Evolutionary conservation across 768 basidiomycete species (phyloP), one percentile per base, ranked within the genome.

Genomic region (Serendipita indica): DNA sequence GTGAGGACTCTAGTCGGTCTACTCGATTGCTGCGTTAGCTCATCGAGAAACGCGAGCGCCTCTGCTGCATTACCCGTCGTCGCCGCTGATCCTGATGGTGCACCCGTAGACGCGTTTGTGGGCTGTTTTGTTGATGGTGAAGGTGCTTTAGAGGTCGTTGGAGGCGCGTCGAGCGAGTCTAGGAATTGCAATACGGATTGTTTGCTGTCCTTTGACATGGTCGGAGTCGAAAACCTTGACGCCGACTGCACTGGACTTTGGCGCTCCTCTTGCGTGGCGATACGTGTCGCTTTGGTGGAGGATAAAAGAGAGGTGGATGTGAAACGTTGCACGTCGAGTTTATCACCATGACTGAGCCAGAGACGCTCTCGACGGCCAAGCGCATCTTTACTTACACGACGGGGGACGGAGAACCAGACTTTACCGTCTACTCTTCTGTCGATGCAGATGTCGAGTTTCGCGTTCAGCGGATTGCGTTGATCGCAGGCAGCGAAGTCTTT

Each of bases 31-130:
- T 89, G 88, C 0, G 88, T 91, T 63, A 94, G 89, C 71, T 96
- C 89, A 69, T 96, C 89, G 39, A 96, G 80, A 74, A 93, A 94
- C 14, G 90, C 91, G 27, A 93, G 80, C 25, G 88, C 91, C 62
- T 89, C 87, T 2, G 84, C 81, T 60, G 79, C 79, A 64, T 92
- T 86, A 32, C 81, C 82, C 62, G 79, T 79, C 35, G 72, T 74
- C 45, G 65, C 52, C 30, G 60, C 16, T 13, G 60, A 10, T 46
- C 45, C 45, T n/a, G 45, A n/a, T n/a, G n/a, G n/a, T n/a, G n/a
- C n/a, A n/a, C n/a, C n/a, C 25, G 45, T 46, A 39, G 37, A 18
- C 37, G 37, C 37, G 18, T 39, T 39, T 13, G 45, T 13, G 1
- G 45, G 12, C 45, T 10, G 45, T 46, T 46, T 46, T 16, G 45